Base-by-base conservation (phyloP, 345 rosid genomes). In the Xanthoceras sorbifolium region DNA sequence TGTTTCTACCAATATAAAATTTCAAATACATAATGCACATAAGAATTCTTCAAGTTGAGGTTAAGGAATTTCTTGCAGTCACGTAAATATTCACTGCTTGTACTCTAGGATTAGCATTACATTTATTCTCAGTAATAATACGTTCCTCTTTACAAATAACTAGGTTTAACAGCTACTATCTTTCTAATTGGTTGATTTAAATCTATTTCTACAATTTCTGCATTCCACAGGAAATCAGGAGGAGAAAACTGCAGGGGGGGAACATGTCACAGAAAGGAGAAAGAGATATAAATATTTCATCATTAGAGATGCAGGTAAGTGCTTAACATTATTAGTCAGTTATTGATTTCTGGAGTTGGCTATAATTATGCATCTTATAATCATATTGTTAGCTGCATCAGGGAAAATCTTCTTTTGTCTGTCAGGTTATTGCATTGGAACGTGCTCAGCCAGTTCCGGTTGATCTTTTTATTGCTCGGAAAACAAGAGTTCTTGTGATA, bases 401-500 rank as follows among this genome's bases (percentile, higher is more conserved):
- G 55, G 60, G 52, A 4, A 52, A 32, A 5, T 61, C 57, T 50
- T 54, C 36, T 65, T 17, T 67, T 80, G 34, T n/a, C 60, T 81
- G 57, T 48, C 86, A 93, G 99, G 89, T 85, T 77, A 74, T 82
- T 55, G 85, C 80, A 11, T 64, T 85, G 76, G 86, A 94, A 82
- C 82, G 79, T 76, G 77, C 85, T 76, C 84, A 54, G 7, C 98
- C 98, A 67, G 88, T 95, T 66, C 94, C 99, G 46, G 87, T 87
- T 85, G 97, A 93, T 82, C 84, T 95, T 76, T 86, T 83, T 77
- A 86, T 95, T 78, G 62, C 90, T 64, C 75, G 64, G 72, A 89
- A 85, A 75, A 92, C 96, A 31, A 90, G 84, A 82, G 97, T 95
- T 78, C 86, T 93, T 77, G 84, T 93, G 71, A 89, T 95, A 75